A percentile compares a stretch with the other conserved stretches of the same genome.
Conservation (phyloP, 352 stramenopile genomes). For the Blastocystis sp. region DNA sequence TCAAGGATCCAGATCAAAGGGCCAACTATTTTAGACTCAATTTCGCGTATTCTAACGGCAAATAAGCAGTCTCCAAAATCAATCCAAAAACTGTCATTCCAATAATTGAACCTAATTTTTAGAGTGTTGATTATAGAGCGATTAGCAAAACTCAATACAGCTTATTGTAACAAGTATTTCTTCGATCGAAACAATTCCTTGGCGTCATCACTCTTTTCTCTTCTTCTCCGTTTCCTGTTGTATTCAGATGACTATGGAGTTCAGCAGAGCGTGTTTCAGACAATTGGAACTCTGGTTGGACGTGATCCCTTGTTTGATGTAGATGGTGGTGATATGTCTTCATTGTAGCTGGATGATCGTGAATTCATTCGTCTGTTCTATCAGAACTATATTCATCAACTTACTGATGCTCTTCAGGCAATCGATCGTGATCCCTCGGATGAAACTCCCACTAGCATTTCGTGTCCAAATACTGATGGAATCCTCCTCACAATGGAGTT, state of each 20-base stretch:
- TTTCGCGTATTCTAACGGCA: not conserved
- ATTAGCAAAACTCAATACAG: not conserved
- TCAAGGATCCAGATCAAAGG: not conserved
- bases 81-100: slow-evolving; percentile 27
- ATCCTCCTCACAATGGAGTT: not conserved
- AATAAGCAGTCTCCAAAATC: not conserved
- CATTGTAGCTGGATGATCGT: not conserved
- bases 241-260: slow-evolving; percentile 2
- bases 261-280: slow-evolving; percentile 46
- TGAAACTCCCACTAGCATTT: too few relatives aligned
- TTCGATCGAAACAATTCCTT: not conserved
- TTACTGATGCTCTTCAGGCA: not conserved
- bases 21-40: not conserved
- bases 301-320: slow-evolving; percentile 4
- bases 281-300: not conserved
- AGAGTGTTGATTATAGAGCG: slow-evolving; percentile 34
- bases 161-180: slow-evolving; percentile 8
- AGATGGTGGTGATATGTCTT: not conserved
- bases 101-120: not conserved
- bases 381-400: not conserved
- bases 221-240: not conserved
- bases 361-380: not conserved
- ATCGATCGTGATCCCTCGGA: not conserved
- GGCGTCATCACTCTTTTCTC: not conserved
- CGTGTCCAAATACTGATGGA: not conserved